Evolutionary conservation across 2,329 filamentous ascomycete species (phyloP), one percentile per base, ranked within the genome.

Genomic region (Scytalidium sp.): DNA sequence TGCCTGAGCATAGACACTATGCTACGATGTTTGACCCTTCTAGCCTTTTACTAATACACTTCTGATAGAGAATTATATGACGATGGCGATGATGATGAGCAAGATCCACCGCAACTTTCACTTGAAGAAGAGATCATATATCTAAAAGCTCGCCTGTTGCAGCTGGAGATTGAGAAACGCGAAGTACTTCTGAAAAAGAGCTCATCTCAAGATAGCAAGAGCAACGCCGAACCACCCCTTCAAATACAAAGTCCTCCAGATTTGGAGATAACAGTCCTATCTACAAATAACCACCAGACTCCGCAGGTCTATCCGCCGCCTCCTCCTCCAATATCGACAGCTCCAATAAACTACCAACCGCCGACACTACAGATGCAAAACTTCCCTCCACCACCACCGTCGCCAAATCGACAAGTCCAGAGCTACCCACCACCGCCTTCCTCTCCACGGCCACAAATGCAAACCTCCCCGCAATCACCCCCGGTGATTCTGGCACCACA

Each of bases 121-220:
- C 51, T 60, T 50, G 59, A 61, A 46, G 51, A 60, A 22, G 56
- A 62, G 41, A 58, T 62, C n/a, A 43, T 52, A 9, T 46, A 59
- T 10, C 46, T 62, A 17, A 62, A 60, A 44, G 59, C 57, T 11
- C 50, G 45, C 43, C 47, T 62, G 9, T 42, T 62, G 10, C 54
- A 58, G 27, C 56, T 61, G 53, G 60, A 62, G 51, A 50, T 62
- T 9, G 60, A 59, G 48, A 62, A 57, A 29, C 50, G 59, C 11
- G 52, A 46, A 47, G 49, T 46, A n/a, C 43, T 39, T n/a, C 32
- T 36, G 13, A 36, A 36, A 10, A 25, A 17, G 0, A 46, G 29
- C 17, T 8, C 19, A 19, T 39, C 20, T 29, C 22, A 39, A n/a
- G 45, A 32, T 41, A 39, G 19, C 39, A 47, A 32, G 29, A n/a